A percentile compares a stretch with the other conserved stretches of the same genome.
phyloP scores from a whole-genome alignment of 73 alveolate genomes.

The Paramecium pentaurelia region DNA sequence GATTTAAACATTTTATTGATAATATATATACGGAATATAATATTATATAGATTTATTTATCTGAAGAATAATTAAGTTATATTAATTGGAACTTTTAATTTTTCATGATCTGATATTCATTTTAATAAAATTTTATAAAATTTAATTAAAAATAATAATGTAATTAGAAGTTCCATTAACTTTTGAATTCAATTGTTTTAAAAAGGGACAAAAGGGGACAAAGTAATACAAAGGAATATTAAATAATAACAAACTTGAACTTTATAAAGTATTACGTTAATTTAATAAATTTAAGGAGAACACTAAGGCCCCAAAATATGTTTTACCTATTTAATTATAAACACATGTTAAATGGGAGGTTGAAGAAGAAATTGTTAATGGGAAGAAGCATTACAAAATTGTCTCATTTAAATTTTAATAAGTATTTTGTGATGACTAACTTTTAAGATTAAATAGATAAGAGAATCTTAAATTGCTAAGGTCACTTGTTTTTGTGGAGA shows the following conservation, averaged over 20 bases:
- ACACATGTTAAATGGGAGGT: slow-evolving; percentile 35
- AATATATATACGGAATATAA: no score
- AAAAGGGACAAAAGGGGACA: neutral
- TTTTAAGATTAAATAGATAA: neutral
- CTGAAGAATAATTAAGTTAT: no score
- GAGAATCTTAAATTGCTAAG: neutral
- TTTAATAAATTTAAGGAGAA: neutral
- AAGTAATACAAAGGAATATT: neutral
- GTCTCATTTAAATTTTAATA: slow-evolving; percentile 7
- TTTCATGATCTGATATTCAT: neutral
- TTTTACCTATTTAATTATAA: neutral
- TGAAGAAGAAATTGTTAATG: neutral
- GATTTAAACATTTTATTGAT: no score
- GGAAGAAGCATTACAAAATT: slow-evolving; percentile 5
- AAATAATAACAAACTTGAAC: neutral
- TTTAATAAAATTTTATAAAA: neutral
- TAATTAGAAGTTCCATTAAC: neutral
- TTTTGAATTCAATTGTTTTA: slow-evolving; percentile 8
- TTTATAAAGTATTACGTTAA: neutral
- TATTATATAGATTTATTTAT: no score
- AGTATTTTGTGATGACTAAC: neutral
- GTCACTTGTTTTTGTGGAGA: neutral
- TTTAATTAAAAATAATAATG: neutral
- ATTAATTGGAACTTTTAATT: neutral
- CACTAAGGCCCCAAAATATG: neutral